These are phyloP conservation scores for Fusarium phyllophilum DNA, from an alignment of 2,329 filamentous ascomycete genomes.

Conservation along the genomic window DNA sequence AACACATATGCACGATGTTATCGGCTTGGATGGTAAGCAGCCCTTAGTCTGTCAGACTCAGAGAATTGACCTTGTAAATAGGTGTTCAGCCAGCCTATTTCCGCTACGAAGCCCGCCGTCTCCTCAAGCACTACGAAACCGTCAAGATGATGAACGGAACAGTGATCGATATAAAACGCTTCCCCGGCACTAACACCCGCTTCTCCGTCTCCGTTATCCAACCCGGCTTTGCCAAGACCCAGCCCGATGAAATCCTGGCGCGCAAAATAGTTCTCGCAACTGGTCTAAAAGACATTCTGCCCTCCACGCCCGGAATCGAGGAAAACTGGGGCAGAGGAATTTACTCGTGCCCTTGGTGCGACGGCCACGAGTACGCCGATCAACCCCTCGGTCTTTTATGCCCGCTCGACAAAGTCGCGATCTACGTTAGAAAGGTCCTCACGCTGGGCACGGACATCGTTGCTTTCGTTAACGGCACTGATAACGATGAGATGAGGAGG, in stretches of 20 bases:
- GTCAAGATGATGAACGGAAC: slow-evolving; percentile 63
- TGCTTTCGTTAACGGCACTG: slow-evolving; percentile 69
- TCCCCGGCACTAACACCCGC: slow-evolving; percentile 51
- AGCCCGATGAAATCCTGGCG: no score
- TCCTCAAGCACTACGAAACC: slow-evolving; percentile 62
- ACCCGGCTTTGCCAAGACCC: no score
- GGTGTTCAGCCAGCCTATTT: slow-evolving; percentile 65
- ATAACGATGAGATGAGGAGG: slow-evolving; percentile 56
- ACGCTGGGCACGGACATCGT: slow-evolving; percentile 66
- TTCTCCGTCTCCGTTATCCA: slow-evolving; percentile 53
- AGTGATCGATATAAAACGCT: slow-evolving; percentile 55
- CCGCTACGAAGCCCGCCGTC: slow-evolving; percentile 62
- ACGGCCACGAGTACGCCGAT: slow-evolving; percentile 70
- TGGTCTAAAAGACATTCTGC: slow-evolving; percentile 65
- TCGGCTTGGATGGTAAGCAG: slow-evolving; percentile 66
- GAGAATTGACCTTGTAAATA: slow-evolving; percentile 37
- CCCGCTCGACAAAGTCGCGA: slow-evolving; percentile 55
- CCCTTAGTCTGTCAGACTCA: fast-evolving
- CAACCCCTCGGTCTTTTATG: slow-evolving; percentile 66
- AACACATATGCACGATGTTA: slow-evolving; percentile 69
- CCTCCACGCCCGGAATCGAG: slow-evolving; percentile 62
- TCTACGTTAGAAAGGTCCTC: slow-evolving; percentile 60
- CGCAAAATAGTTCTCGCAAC: slow-evolving; percentile 68
- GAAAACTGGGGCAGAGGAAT: slow-evolving; percentile 69
- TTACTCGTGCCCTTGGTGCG: slow-evolving; percentile 74